These are phyloP conservation scores for Pythium graminicola DNA, from an alignment of 352 stramenopile species.

Conservation along the genomic window DNA sequence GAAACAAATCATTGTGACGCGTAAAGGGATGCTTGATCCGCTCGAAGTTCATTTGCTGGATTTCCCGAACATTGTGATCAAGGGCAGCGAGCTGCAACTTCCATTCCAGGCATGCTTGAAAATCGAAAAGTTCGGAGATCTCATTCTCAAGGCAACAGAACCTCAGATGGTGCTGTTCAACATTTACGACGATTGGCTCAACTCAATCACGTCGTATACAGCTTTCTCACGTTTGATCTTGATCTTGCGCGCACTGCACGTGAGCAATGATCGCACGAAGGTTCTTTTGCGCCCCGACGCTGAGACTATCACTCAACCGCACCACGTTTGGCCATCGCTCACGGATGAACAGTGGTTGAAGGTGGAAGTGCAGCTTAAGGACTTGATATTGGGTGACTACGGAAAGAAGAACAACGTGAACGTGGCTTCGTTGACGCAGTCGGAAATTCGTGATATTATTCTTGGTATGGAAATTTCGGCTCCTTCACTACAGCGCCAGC, in stretches of 20 bases:
- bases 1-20: conserved; percentile 99
- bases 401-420: conserved; percentile 99
- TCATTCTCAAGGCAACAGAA: conserved; percentile 99
- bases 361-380: conserved; percentile 98
- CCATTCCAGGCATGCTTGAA: conserved; percentile 99
- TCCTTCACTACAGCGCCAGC: conserved; percentile 97
- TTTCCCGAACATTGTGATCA: conserved; percentile 99
- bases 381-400: conserved; percentile 99
- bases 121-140: conserved; percentile 99
- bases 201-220: conserved; percentile 99
- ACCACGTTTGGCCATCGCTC: conserved; percentile 99
- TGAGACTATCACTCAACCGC: conserved; percentile 97
- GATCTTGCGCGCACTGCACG: conserved; percentile 97
- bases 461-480: conserved; percentile 99
- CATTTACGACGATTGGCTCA: conserved; percentile 99
- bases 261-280: conserved; percentile 95
- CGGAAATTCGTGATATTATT: conserved; percentile 99
- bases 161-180: conserved; percentile 99
- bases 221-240: conserved; percentile 99
- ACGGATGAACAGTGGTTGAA: conserved; percentile 99
- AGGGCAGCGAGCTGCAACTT: conserved; percentile 98
- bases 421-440: conserved; percentile 98
- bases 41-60: conserved; percentile 99
- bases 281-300: conserved; percentile 97
- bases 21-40: conserved; percentile 99